Base-by-base conservation (phyloP, 176 grass and related monocot genomes). In the Zoysia pacifica region DNA sequence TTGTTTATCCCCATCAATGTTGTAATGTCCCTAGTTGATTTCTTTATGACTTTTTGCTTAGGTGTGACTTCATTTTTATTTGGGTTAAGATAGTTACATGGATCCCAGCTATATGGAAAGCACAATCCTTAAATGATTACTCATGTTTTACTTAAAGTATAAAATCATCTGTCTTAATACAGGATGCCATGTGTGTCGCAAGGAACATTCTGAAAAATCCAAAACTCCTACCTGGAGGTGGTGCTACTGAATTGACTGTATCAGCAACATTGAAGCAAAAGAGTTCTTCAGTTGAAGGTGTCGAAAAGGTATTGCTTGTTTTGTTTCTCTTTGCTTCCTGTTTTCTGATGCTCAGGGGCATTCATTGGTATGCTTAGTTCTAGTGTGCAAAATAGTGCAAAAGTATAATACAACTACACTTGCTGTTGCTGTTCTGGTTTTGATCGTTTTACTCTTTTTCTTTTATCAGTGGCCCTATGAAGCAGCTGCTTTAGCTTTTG, bases 161-260 rank as follows among this genome's bases (percentile, higher is more conserved):
- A 8, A 18, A 53, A n/a, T n/a, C 72, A 59, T 44, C 16, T 44
- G 15, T 85, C 94, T 70, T 3, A 15, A 50, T 41, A 48, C 72
- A 99, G 96, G 96, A 99, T 61, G 96, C 96, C 35, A 99, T 93
- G 92, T 91, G 86, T 53, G 96, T 95, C 46, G 92, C 96, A 67
- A 87, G 96, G 62, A 99, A 99, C 79, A 93, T 99, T 82, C 65
- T 99, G 84, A 99, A 93, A 77, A 95, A 95, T 64, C 96, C 96
- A 9, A 95, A 94, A 77, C 96, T 99, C 78, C 76, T 99, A 75
- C 96, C 96, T 84, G 92, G 96, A 76, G 96, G 96, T 44, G 96
- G 96, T 88, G 96, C 92, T 58, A 88, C 96, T 39, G 96, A 99
- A 78, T 86, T 99, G 76, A 94, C 95, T 75, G 90, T 94, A 71